Conservation (phyloP, 1,139 yeast species). For the Kluyveromyces sp. region DNA sequence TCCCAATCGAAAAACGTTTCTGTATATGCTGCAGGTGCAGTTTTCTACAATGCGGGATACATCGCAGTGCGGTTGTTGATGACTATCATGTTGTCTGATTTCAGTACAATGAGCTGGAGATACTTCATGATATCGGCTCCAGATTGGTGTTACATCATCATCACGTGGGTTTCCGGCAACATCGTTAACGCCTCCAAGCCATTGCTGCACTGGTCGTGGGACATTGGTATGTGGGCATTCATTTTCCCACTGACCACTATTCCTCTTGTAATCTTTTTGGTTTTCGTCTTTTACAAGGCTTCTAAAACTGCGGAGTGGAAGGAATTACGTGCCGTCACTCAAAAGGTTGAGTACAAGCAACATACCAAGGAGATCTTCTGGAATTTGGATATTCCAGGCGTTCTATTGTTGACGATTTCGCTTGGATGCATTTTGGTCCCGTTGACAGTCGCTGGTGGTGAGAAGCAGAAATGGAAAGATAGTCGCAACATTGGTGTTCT, state of each 20-base stretch:
- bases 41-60: conserved; percentile 60
- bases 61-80: conserved; percentile 51
- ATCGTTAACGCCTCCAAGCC: conserved; percentile 36
- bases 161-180: conserved; percentile 65
- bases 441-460: conserved; percentile 58
- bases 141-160: conserved; percentile 60
- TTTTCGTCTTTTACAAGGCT: conserved; percentile 50
- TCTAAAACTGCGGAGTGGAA: conserved; percentile 36
- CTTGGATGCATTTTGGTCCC: conserved; percentile 47
- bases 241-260: conserved; percentile 54
- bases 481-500: conserved; percentile 57
- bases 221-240: conserved; percentile 70
- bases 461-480: conserved; percentile 42
- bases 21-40: conserved; percentile 63
- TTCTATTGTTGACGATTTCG: conserved; percentile 42
- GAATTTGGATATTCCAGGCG: conserved; percentile 51
- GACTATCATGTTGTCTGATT: conserved; percentile 53
- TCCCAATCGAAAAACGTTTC: conserved; percentile 55
- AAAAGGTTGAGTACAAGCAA: not conserved
- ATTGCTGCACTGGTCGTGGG: conserved; percentile 50
- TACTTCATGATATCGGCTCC: conserved; percentile 53
- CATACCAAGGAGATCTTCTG: conserved; percentile 26
- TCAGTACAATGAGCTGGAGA: conserved; percentile 62
- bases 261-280: conserved; percentile 48
- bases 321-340: not conserved